Evolutionary conservation across 1,284 basidiomycete genomes (phyloP), one percentile per base, ranked within the genome.

Genomic region (Agaricales sp.): DNA sequence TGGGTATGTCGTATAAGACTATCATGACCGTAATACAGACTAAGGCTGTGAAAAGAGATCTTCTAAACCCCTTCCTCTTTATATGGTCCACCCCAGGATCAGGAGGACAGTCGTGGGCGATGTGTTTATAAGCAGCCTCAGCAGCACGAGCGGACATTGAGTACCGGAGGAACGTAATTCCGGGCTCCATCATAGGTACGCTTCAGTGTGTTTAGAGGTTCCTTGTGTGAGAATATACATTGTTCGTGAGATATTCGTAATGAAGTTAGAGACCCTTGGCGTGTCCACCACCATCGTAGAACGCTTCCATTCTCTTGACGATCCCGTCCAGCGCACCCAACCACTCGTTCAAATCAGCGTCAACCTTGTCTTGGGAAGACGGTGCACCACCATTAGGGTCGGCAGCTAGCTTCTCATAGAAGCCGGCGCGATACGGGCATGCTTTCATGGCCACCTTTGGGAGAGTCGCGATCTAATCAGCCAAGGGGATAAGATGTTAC

Each of bases 401-500:
- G 3, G 80, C 73, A 18, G 89, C 89, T 45, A 99, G 79, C 66
- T 96, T 97, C 44, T 73, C 71, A 67, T 93, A 97, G 67, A 99
- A 95, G 57, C 84, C 84, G 14, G 75, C 78, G 52, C 94, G 88
- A 67, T 91, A 91, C 0, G 95, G 95, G 70, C 93, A 97, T 0
- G 94, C 92, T 61, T 88, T 96, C 91, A 99, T 92, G 3, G 95
- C 95, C 44, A 94, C 78, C 89, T 93, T 61, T 44, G 47, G 8
- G 23, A 19, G 25, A 39, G 14, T 37, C 44, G 8, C 37, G 55
- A 2, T 56, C 56, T 19, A 38, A 19, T 22, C 53, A 35, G 43
- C 22, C 48, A n/a, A 51, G 23, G 23, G 45, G 23, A 20, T 39
- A 49, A 8, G 11, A 11, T 35, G 8, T 35, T n/a, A 23, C 25